Base-by-base conservation (phyloP, 2,329 filamentous ascomycete species). In the Beauveria bassiana region DNA sequence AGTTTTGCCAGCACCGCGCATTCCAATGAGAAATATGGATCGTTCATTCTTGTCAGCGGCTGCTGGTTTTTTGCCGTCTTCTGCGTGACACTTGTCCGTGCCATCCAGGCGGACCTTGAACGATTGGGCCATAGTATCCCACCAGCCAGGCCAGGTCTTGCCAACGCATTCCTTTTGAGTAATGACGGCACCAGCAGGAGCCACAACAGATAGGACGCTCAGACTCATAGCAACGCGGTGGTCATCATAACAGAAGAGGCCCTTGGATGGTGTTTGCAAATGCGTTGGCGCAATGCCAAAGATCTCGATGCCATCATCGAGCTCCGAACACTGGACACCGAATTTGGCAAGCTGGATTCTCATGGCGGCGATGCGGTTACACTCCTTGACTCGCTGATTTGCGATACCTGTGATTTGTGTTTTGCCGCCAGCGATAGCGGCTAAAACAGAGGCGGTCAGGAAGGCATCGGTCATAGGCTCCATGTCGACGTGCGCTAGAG, bases 381-480 rank as follows among this genome's bases (percentile, higher is more conserved):
- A 99, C 72, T 99, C 95, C 74, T 99, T 99, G 63, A 98, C 93
- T 68, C 95, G 86, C 73, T 99, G 95, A 70, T 99, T 99, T 34
- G 95, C 95, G 68, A 99, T 99, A 55, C 95, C 95, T 18, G 87
- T 89, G 66, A 99, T 98, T 61, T 85, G 86, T 0, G 95, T 99
- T 56, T 86, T 86, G 2, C 90, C 91, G 16, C 83, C 86, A 10
- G 93, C 92, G 49, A 96, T 91, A 42, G 95, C 95, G 28, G 92
- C 95, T 52, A 99, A 82, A 5, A 96, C 92, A 1, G 92, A 96
- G 20, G 95, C 95, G 5, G 93, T 97, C 58, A 99, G 81, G 80
- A 99, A 99, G 54, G 95, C 95, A 74, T 99, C 95, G 0, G 95
- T 99, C 95, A 99, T 99, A 1, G 93, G 90, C 73, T 98, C 95